phyloP scores from a whole-genome alignment of 129 eudicot species.

The Daucus carota region DNA sequence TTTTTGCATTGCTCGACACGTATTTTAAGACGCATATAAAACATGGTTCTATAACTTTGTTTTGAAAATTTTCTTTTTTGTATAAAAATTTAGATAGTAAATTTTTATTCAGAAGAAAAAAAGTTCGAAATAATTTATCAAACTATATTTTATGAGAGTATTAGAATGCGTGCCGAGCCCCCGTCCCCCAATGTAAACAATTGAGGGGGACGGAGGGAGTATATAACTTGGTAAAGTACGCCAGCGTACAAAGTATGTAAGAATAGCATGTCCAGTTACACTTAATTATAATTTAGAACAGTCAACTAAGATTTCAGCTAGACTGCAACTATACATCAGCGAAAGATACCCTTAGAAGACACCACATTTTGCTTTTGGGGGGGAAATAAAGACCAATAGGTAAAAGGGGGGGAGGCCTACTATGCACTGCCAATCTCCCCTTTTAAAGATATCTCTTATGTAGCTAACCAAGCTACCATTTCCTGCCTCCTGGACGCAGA shows the following conservation, averaged over 20 bases:
- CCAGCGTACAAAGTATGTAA: neutral
- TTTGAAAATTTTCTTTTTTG: no score
- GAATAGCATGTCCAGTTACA: neutral
- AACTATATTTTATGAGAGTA: no score
- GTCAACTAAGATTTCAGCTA: neutral
- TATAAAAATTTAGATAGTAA: no score
- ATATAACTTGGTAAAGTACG: neutral
- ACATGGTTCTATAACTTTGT: no score
- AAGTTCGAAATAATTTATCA: no score
- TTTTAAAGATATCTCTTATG: neutral
- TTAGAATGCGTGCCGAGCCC: no score
- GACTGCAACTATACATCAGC: neutral
- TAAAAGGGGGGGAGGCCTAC: neutral
- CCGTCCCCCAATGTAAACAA: no score
- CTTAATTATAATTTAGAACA: neutral
- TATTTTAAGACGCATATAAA: no score
- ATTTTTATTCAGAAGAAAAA: no score
- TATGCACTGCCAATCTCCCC: neutral
- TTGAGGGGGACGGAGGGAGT: no score
- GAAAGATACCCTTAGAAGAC: neutral
- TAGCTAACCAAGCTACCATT: neutral
- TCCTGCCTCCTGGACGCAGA: neutral
- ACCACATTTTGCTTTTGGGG: neutral
- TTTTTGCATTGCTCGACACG: no score
- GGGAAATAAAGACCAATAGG: neutral